Evolutionary conservation across 2,329 filamentous ascomycete species (phyloP), one percentile per base, ranked within the genome.

Genomic region (Claviceps fusiformis): DNA sequence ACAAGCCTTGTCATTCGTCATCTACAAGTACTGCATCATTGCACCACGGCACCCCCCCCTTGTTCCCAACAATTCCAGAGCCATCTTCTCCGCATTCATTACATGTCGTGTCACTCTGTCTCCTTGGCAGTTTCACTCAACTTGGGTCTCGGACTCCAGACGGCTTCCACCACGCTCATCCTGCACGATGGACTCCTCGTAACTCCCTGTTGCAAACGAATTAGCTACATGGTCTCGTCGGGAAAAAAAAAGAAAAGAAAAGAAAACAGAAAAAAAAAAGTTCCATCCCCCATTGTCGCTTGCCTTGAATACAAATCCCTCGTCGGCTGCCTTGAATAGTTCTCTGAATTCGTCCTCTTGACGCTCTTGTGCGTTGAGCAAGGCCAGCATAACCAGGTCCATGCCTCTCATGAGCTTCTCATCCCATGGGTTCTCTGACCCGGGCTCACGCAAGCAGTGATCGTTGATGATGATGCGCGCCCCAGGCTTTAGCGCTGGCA

Each of bases 401-500:
- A 79, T 77, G 39, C 71, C 69, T 13, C 72, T 64, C 55, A 76
- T 73, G 45, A 76, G 63, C 57, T 69, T 73, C 60, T 76, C 73
- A 56, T 77, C 74, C 70, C 71, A 74, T 1, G 68, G 61, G 27
- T 65, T 67, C 58, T 76, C 72, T 3, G 58, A 60, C 0, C 70
- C 71, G 0, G 68, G 64, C 33, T 71, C 67, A 0, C 68, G 64
- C 2, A 77, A 62, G 58, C 74, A 77, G 58, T 75, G 70, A 55
- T 74, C 71, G 55, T 74, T 74, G 54, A 74, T 73, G 52, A 71
- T 54, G 48, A 83, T 63, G 50, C 73, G 68, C 11, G 78, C 72
- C 19, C 81, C 74, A 1, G 76, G 73, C 64, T 82, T 78, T 53
- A 83, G 65, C 39, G 79, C 74, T 1, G 79, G 78, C 2, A 80